Evolutionary conservation across 2,329 filamentous ascomycete genomes (phyloP).

Genomic region (Catunica adiposa): DNA sequence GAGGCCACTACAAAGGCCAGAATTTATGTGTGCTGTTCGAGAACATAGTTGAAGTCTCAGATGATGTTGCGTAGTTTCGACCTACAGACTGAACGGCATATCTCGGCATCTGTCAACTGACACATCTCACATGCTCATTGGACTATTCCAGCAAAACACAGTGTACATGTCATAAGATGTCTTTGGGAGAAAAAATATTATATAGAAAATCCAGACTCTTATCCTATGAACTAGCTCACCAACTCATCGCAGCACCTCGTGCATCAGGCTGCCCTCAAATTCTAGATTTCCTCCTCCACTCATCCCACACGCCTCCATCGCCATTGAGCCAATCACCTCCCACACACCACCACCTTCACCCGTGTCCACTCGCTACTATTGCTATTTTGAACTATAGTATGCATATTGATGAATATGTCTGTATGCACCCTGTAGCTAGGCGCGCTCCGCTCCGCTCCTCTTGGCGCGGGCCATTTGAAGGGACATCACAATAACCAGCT

Average conservation of each 20-base stretch:
- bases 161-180: background rate
- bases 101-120: background rate
- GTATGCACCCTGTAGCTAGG: background rate
- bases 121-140: background rate
- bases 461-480: background rate
- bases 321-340: background rate
- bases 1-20: too few relatives aligned
- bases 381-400: background rate
- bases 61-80: too few relatives aligned
- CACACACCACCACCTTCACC: background rate
- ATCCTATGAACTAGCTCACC: background rate
- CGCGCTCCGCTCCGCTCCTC: background rate
- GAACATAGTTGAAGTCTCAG: too few relatives aligned
- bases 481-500: too few relatives aligned
- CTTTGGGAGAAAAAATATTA: background rate
- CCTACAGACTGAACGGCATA: background rate
- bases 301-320: background rate
- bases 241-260: background rate
- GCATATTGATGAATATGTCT: background rate
- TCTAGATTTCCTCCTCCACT: background rate
- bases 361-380: background rate
- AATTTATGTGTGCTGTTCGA: too few relatives aligned
- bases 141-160: background rate
- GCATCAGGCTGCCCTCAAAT: background rate
- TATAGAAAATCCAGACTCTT: background rate